These are phyloP conservation scores for Beauveria medogensis DNA, from an alignment of 2,329 filamentous ascomycete species.

Conservation along the genomic window DNA sequence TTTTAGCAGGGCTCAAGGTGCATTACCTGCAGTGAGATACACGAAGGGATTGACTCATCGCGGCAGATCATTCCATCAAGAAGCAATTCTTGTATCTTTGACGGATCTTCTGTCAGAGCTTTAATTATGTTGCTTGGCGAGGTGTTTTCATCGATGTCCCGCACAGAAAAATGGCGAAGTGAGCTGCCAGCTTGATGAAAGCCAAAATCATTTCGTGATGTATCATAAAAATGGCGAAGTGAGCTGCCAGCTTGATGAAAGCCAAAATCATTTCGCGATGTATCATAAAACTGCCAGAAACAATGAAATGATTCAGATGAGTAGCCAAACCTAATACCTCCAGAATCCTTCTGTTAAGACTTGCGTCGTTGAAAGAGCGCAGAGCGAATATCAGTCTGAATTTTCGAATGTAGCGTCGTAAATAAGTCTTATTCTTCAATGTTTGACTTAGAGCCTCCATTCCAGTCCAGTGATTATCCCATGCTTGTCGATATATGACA, in stretches of 20 bases:
- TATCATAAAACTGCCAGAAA: background rate
- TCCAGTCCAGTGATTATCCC: too few relatives aligned
- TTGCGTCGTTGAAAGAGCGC: rapidly evolving
- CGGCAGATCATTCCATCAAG: too few relatives aligned
- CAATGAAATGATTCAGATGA: background rate
- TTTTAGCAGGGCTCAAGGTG: too few relatives aligned
- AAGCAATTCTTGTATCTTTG: background rate
- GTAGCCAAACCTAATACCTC: background rate
- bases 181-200: background rate
- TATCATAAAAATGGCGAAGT: background rate
- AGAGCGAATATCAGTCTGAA: too few relatives aligned
- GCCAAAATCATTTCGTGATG: rapidly evolving
- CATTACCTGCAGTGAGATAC: too few relatives aligned
- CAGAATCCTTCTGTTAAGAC: too few relatives aligned
- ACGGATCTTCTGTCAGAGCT: background rate
- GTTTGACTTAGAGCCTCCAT: too few relatives aligned
- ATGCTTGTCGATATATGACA: background rate
- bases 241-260: background rate
- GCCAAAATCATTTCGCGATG: rapidly evolving
- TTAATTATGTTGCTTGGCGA: rapidly evolving
- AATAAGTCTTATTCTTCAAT: too few relatives aligned
- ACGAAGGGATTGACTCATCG: too few relatives aligned
- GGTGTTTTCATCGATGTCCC: rapidly evolving
- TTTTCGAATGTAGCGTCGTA: too few relatives aligned
- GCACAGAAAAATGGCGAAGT: background rate